Evolutionary conservation across 805 yeast genomes (phyloP).

Genomic region (Schwanniomyces polymorphus): DNA sequence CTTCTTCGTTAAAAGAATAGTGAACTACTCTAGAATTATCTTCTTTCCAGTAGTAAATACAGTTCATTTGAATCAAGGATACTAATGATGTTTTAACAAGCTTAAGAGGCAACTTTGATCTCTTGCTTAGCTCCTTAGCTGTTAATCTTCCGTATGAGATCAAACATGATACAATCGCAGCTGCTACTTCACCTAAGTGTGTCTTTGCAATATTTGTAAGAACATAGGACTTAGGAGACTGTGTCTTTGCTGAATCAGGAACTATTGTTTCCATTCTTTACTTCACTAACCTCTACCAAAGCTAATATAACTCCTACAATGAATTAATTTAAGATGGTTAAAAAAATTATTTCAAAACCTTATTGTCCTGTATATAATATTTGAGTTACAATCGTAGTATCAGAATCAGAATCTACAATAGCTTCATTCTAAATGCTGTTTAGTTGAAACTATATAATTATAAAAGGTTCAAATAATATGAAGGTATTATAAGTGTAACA

Average conservation of each 20-base stretch:
- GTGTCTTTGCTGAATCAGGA: constrained; percentile 41
- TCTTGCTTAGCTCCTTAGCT: constrained; percentile 50
- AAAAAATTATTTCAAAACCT: neutral
- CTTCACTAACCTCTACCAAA: neutral
- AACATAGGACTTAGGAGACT: constrained; percentile 62
- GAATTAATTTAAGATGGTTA: neutral
- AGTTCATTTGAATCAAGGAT: constrained; percentile 74
- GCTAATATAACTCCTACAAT: neutral
- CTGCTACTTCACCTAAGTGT: constrained; percentile 73
- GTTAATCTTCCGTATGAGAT: constrained; percentile 68
- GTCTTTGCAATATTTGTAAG: constrained; percentile 53
- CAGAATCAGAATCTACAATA: too few species aligned
- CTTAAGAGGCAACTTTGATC: constrained; percentile 46
- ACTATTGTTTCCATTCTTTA: constrained; percentile 15
- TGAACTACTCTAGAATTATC: constrained; percentile 29
- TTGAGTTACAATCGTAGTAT: neutral
- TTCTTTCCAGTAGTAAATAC: constrained; percentile 67
- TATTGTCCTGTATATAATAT: neutral
- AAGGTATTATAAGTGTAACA: too few species aligned
- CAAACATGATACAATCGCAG: constrained; percentile 57
- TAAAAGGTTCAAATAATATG: too few species aligned
- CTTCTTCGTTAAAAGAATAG: constrained; percentile 65
- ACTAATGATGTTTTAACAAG: constrained; percentile 68
- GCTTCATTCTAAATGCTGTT: too few species aligned
- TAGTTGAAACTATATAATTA: too few species aligned